Evolutionary conservation across 169 alveolate genomes (phyloP), one percentile per base, ranked within the genome.

Genomic region (Babesia caballi): DNA sequence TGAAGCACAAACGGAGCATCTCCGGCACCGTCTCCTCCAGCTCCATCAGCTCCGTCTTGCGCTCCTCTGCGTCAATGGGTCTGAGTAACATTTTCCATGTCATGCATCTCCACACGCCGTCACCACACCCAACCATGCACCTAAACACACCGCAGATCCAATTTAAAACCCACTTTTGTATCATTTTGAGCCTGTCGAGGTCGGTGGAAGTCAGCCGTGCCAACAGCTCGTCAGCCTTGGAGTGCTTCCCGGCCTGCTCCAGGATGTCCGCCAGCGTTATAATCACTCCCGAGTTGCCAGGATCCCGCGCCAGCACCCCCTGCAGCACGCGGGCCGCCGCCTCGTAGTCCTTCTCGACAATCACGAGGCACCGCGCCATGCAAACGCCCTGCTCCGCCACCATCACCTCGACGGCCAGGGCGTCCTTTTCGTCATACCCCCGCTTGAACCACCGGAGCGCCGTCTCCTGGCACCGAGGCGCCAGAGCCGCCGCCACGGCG

Each of bases 201-300:
- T 81, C 88, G 23, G 69, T 51, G 0, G 70, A 41, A 21, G 88
- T 81, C 50, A 81, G 72, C 27, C 66, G 12, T 17, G 73, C 69
- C n/a, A 81, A 67, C 47, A 81, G 44, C 27, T 70, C 80, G 50
- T 81, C 88, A 4, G 84, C 77, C 51, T 81, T 61, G 27, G 66
- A 32, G 68, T 47, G 65, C 44, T 58, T 66, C 35, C 88, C 88
- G 21, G 49, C 58, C n/a, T 70, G 71, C 21, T 19, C 56, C 36
- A 81, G 73, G 33, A 81, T 53, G 33, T 81, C 84, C 19, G 84
- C 83, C 53, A 81, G 74, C 32, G 38, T 56, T 38, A 78, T 68
- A 69, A 78, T 36, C n/a, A 78, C 47, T 27, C 68, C 70, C 12
- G 87, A 69, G 63, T 78, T 67, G 17, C 33, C 36, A 25, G 87